Evolutionary conservation across 345 rosid genomes (phyloP).

Genomic region (Moricandia arvensis): DNA sequence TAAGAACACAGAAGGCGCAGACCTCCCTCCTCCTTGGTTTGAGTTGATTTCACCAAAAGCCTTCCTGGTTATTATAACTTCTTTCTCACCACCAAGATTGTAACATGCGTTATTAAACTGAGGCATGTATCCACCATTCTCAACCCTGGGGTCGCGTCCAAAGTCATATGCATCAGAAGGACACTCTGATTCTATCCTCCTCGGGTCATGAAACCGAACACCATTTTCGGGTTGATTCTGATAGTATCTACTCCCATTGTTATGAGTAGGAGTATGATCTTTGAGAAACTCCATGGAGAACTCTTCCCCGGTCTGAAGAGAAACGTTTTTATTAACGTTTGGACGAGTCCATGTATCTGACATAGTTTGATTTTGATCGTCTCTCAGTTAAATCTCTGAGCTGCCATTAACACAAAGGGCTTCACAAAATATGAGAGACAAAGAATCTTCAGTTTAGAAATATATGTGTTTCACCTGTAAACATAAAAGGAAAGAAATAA

Average conservation of each 20-base stretch:
- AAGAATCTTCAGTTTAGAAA: too few relatives aligned
- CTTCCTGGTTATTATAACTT: slow-evolving; percentile 38
- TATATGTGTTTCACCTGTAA: slow-evolving; percentile 13
- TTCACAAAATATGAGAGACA: too few relatives aligned
- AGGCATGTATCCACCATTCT: too few relatives aligned
- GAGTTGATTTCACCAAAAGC: slow-evolving; percentile 46
- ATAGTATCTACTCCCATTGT: slow-evolving; percentile 32
- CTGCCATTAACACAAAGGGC: too few relatives aligned
- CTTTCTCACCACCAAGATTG: slow-evolving; percentile 39
- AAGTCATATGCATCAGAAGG: slow-evolving; percentile 50
- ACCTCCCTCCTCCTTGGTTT: slow-evolving; percentile 37
- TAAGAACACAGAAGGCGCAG: slow-evolving; percentile 21
- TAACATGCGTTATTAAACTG: slow-evolving; percentile 37
- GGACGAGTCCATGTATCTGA: slow-evolving; percentile 40
- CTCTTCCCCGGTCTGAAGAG: slow-evolving; percentile 64
- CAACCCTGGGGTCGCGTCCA: slow-evolving; percentile 42
- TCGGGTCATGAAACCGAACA: slow-evolving; percentile 51
- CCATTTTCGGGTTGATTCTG: slow-evolving; percentile 44
- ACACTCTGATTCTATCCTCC: slow-evolving; percentile 53
- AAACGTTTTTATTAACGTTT: slow-evolving; percentile 45
- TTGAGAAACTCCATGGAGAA: slow-evolving; percentile 62
- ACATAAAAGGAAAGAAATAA: neutral
- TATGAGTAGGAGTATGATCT: slow-evolving; percentile 42
- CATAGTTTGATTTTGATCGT: slow-evolving; percentile 29
- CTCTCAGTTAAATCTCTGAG: slow-evolving; percentile 31